These are phyloP conservation scores for Geranium rotundifolium DNA, from an alignment of 345 rosid genomes.

Conservation along the genomic window DNA sequence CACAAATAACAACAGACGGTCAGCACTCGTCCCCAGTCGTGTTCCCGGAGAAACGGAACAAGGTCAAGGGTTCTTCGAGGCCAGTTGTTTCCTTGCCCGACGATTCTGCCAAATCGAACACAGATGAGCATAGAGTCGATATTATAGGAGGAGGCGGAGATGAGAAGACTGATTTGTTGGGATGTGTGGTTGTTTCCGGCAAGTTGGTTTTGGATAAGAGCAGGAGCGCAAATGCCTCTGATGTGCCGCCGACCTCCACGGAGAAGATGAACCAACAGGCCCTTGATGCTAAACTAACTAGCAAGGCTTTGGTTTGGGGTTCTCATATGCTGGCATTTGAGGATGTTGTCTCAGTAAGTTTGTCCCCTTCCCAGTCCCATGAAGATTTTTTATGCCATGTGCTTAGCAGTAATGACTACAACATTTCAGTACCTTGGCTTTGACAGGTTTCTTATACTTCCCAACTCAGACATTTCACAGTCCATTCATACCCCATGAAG, in stretches of 20 bases:
- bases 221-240: conserved; percentile 22
- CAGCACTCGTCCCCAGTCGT: conserved; percentile 77
- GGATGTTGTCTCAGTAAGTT: conserved; percentile 66
- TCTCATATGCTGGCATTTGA: conserved; percentile 55
- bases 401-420: neutral
- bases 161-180: conserved; percentile 83
- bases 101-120: conserved; percentile 33
- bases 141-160: conserved; percentile 47
- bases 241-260: conserved; percentile 24
- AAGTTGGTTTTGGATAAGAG: conserved; percentile 69
- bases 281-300: conserved; percentile 68
- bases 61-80: conserved; percentile 50
- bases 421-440: conserved; percentile 1
- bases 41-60: conserved; percentile 82
- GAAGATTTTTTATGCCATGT: neutral
- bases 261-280: conserved; percentile 33
- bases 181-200: conserved; percentile 59
- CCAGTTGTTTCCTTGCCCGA: conserved; percentile 16
- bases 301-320: conserved; percentile 82
- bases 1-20: conserved; percentile 41
- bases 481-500: conserved; percentile 70
- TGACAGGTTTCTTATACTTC: conserved; percentile 70
- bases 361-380: neutral
- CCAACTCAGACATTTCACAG: conserved; percentile 78
- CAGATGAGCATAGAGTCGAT: conserved; percentile 59